phyloP scores from a whole-genome alignment of 176 grass and related monocot genomes.

The Tuctoria greenei region DNA sequence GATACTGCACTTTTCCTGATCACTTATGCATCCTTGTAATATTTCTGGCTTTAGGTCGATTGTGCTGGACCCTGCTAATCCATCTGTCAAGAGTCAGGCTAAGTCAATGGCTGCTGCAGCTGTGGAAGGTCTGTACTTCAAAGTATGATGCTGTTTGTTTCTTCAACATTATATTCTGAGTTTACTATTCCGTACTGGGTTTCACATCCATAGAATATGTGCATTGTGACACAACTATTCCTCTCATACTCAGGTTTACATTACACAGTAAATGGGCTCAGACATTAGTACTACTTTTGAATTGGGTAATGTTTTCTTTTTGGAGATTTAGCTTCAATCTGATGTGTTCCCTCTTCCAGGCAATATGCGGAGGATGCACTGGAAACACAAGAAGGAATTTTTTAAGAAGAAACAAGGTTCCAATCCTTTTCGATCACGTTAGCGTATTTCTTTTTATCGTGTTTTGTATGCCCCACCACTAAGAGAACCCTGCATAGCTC shows the following conservation, averaged over 20 bases:
- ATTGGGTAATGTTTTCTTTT: not conserved
- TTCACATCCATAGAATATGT: conserved; percentile 30
- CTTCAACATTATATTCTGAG: conserved; percentile 16
- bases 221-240: not conserved
- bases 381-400: conserved; percentile 79
- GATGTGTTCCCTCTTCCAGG: conserved; percentile 59
- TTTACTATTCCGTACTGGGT: conserved; percentile 19
- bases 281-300: conserved; percentile 20
- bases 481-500: not conserved
- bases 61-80: conserved; percentile 83
- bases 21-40: conserved; percentile 20
- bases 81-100: conserved; percentile 95
- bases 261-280: conserved; percentile 4
- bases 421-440: conserved; percentile 24
- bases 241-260: not conserved
- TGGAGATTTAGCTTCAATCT: conserved; percentile 25
- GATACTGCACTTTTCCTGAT: conserved; percentile 19
- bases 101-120: conserved; percentile 86
- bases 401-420: conserved; percentile 88
- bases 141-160: conserved; percentile 39
- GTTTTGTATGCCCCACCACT: conserved; percentile 5
- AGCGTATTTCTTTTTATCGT: conserved; percentile 12
- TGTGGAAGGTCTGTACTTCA: conserved; percentile 71
- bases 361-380: conserved; percentile 71
- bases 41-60: conserved; percentile 67